Evolutionary conservation across 106 monocot genomes (phyloP).

Genomic region (Narthecium ossifragum): DNA sequence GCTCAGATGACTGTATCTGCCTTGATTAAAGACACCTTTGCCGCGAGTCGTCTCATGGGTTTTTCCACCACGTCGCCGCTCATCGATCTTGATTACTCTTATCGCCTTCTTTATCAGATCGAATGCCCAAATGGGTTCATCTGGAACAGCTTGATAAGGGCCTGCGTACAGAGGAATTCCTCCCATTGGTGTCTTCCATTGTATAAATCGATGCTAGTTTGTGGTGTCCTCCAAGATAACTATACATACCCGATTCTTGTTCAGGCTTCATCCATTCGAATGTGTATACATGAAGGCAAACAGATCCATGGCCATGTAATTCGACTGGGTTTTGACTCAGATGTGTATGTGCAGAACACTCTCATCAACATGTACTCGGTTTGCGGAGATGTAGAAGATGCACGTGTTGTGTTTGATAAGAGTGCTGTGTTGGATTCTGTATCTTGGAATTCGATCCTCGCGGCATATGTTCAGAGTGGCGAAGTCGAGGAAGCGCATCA

Average conservation of each 20-base stretch:
- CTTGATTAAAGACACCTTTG: constrained; percentile 64
- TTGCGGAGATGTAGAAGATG: constrained; percentile 42
- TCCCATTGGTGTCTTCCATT: constrained; percentile 38
- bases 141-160: constrained; percentile 63
- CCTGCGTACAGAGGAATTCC: constrained; percentile 13
- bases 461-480: constrained; percentile 49
- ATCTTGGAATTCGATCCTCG: constrained; percentile 83
- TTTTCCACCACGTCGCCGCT: constrained; percentile 32
- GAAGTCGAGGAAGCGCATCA: constrained; percentile 37
- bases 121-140: constrained; percentile 53
- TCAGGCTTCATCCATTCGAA: constrained; percentile 49
- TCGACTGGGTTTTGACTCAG: constrained; percentile 43
- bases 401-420: constrained; percentile 54
- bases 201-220: constrained; percentile 38
- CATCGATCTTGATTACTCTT: constrained; percentile 35
- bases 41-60: constrained; percentile 66
- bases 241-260: constrained; percentile 67
- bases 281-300: constrained; percentile 33
- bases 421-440: constrained; percentile 56
- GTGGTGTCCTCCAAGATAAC: constrained; percentile 28
- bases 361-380: constrained; percentile 68
- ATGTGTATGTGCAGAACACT: constrained; percentile 71
- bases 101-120: constrained; percentile 26
- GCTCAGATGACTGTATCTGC: constrained; percentile 55
- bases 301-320: constrained; percentile 57